Conservation (phyloP, 306 rosid species). For the Cucumis melo region DNA sequence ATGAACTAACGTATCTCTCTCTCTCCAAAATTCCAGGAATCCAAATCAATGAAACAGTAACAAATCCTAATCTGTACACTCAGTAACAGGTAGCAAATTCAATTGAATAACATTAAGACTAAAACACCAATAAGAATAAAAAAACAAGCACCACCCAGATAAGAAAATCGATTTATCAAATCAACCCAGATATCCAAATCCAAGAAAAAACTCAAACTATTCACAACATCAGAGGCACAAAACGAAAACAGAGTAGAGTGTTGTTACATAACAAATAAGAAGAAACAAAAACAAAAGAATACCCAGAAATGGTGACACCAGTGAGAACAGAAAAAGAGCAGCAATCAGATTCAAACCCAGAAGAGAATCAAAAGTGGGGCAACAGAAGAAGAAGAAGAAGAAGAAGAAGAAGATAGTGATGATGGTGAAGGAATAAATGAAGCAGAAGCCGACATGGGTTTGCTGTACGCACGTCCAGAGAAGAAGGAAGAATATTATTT, state of each 20-base stretch:
- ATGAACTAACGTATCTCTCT: not conserved
- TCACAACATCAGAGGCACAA: not conserved
- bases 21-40: not conserved
- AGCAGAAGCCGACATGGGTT: not conserved
- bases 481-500: not conserved
- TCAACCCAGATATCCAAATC: not conserved
- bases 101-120: not conserved
- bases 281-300: not conserved
- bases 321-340: not conserved
- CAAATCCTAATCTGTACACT: not conserved
- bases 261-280: not conserved
- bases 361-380: not conserved
- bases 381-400: not conserved
- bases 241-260: not conserved
- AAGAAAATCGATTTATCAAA: not conserved
- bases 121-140: not conserved
- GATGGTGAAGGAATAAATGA: not conserved
- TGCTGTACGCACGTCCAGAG: conserved; percentile 1
- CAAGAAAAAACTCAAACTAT: not conserved
- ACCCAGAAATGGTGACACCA: not conserved
- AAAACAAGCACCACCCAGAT: conserved; percentile 1
- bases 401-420: not conserved
- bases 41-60: not conserved
- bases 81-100: not conserved
- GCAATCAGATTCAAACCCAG: not conserved